Base-by-base conservation (phyloP, 495 filamentous ascomycete species). In the Recurvomyces mirabilis region DNA sequence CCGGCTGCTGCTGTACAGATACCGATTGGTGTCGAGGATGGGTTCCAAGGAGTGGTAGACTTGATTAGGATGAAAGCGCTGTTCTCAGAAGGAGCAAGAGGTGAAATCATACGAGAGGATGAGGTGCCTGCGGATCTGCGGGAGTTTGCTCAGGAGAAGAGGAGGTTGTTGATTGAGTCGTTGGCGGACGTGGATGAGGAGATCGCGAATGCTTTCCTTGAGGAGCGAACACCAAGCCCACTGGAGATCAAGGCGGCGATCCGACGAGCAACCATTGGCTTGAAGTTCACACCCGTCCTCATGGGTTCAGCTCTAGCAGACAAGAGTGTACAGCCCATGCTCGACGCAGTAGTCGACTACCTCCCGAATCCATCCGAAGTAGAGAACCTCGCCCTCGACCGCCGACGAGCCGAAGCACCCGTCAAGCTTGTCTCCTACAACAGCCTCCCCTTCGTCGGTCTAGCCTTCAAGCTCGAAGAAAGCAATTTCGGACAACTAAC, bases 401-500 rank as follows among this genome's bases (percentile, higher is more conserved):
- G 75, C 57, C 70, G 77, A 58, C 79, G 83, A 57, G 65, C 71
- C 28, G 93, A 99, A 60, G 72, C 75, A 10, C 72, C 77, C 7
- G 87, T 93, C 28, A 81, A 85, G 61, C 77, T 99, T 22, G 73
- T 94, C 12, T 83, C 93, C 4, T 96, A 95, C 66, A 87, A 87
- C 63, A 82, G 84, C 5, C 69, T 89, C 5, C 93, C 93, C 1
- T 93, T 99, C 48, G 88, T 96, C 29, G 93, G 93, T 30, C 68
- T 99, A 41, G 93, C 93, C 17, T 99, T 99, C 73, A 99, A 99
- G 69, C 77, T 99, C 25, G 93, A 96, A 73, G 93, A 99, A 65
- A 93, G 86, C 68, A 94, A 93, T 58, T 99, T 93, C 59, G 93
- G 93, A 31, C 93, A 99, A 64, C 72, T 99, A 55, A 99, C 93